phyloP scores from a whole-genome alignment of 441 rosid genomes.

The Syzygium malaccense region DNA sequence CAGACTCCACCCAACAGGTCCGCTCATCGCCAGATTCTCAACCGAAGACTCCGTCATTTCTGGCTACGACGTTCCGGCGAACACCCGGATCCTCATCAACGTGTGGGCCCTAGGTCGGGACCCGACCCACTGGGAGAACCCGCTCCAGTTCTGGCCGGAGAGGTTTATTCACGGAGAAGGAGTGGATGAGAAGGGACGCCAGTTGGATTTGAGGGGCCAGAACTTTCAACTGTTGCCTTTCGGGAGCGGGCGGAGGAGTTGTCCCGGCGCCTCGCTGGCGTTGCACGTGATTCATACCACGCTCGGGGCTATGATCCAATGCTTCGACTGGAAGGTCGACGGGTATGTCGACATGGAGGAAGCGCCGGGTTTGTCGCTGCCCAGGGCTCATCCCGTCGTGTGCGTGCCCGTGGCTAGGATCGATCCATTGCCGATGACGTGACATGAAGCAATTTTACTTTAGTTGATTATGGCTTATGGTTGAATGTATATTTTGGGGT shows the following conservation, averaged over 20 bases:
- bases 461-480: neutral
- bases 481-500: neutral
- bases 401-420: constrained; percentile 27
- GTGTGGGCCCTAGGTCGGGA: constrained; percentile 53
- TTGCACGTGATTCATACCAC: constrained; percentile 35
- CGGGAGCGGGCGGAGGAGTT: constrained; percentile 46
- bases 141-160: constrained; percentile 37
- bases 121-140: constrained; percentile 32
- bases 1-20: constrained; percentile 40
- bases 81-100: constrained; percentile 34
- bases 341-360: constrained; percentile 50
- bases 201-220: constrained; percentile 5
- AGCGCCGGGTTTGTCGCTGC: constrained; percentile 42
- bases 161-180: constrained; percentile 20
- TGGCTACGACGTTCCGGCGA: constrained; percentile 36
- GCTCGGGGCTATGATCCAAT: constrained; percentile 56
- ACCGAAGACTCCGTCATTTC: constrained; percentile 18
- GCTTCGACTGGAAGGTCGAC: constrained; percentile 52
- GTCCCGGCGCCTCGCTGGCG: constrained; percentile 43
- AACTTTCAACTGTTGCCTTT: constrained; percentile 32
- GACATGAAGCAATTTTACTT: neutral
- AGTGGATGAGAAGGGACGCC: neutral
- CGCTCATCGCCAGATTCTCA: constrained; percentile 27
- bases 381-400: constrained; percentile 35
- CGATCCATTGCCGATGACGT: neutral